phyloP scores from a whole-genome alignment of 306 rosid genomes.

The Echinosophora koreensis region DNA sequence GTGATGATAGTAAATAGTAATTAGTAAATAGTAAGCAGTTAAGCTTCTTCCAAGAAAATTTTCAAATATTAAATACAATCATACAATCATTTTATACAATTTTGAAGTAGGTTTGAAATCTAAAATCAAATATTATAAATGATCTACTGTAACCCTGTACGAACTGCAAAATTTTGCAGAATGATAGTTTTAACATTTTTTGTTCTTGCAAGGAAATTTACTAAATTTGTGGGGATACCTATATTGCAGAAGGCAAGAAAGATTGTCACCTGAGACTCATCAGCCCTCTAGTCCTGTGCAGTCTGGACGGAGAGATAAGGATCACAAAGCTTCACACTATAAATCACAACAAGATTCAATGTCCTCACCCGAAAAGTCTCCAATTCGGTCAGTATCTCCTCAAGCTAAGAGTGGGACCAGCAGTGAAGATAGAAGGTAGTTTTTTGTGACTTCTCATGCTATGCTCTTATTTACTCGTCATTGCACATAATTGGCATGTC shows the following conservation, averaged over 20 bases:
- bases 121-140: slow-evolving; percentile 2
- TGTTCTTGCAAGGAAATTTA: slow-evolving; percentile 27
- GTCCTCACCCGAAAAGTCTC: slow-evolving; percentile 56
- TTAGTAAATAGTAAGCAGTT: not conserved
- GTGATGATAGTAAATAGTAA: not conserved
- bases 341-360: slow-evolving; percentile 51
- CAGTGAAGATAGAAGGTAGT: slow-evolving; percentile 68
- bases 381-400: slow-evolving; percentile 56
- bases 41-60: slow-evolving; percentile 6
- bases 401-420: slow-evolving; percentile 51
- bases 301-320: slow-evolving; percentile 52
- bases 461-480: slow-evolving; percentile 24
- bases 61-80: not conserved
- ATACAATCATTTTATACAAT: not conserved
- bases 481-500: slow-evolving; percentile 29
- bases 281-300: slow-evolving; percentile 56
- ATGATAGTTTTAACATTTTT: slow-evolving; percentile 22
- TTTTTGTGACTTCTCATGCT: slow-evolving; percentile 26
- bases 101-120: slow-evolving; percentile 21
- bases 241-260: slow-evolving; percentile 58
- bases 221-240: slow-evolving; percentile 35
- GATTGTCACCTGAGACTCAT: slow-evolving; percentile 44
- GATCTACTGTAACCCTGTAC: not conserved
- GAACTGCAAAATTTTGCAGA: slow-evolving; percentile 27
- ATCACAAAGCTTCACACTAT: slow-evolving; percentile 44